Evolutionary conservation across 1,284 basidiomycete species (phyloP).

Genomic region (Cryptococcus sp.): DNA sequence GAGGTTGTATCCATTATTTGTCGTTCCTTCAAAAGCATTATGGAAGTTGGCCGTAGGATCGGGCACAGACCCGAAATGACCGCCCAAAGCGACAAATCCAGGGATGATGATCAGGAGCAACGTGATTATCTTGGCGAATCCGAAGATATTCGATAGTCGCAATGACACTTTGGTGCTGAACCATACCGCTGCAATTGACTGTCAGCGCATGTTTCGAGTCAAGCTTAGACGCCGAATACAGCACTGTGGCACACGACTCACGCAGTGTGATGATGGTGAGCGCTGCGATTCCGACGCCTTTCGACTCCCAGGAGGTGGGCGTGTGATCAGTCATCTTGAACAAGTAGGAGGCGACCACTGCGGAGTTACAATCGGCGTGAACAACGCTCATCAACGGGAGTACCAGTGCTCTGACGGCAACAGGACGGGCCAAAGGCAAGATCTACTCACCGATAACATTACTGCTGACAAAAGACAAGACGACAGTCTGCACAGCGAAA

Average conservation of each 20-base stretch:
- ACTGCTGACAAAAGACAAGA: constrained; percentile 26
- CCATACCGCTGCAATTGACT: constrained; percentile 3
- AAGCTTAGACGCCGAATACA: background rate
- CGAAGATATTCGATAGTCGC: constrained; percentile 25
- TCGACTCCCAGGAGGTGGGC: constrained; percentile 22
- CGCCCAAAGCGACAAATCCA: constrained; percentile 59
- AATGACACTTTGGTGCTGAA: constrained; percentile 23
- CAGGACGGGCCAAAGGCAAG: too few species aligned
- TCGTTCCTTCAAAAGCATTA: constrained; percentile 57
- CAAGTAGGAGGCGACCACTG: constrained; percentile 29
- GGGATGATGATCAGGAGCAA: constrained; percentile 48
- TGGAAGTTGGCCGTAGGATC: constrained; percentile 60
- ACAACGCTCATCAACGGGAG: too few species aligned
- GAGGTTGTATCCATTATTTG: constrained; percentile 52
- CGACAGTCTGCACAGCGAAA: constrained; percentile 30
- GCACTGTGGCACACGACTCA: constrained; percentile 3
- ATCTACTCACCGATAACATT: constrained; percentile 35
- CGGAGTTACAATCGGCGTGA: too few species aligned
- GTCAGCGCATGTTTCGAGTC: too few species aligned
- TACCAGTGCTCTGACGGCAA: too few species aligned
- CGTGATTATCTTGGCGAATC: constrained; percentile 23
- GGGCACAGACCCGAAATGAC: constrained; percentile 53
- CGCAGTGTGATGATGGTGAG: constrained; percentile 17
- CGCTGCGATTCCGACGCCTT: constrained; percentile 23
- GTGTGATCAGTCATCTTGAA: constrained; percentile 21